Conservation (phyloP, 257 asterid genomes). For the Scutellaria galericulata region DNA sequence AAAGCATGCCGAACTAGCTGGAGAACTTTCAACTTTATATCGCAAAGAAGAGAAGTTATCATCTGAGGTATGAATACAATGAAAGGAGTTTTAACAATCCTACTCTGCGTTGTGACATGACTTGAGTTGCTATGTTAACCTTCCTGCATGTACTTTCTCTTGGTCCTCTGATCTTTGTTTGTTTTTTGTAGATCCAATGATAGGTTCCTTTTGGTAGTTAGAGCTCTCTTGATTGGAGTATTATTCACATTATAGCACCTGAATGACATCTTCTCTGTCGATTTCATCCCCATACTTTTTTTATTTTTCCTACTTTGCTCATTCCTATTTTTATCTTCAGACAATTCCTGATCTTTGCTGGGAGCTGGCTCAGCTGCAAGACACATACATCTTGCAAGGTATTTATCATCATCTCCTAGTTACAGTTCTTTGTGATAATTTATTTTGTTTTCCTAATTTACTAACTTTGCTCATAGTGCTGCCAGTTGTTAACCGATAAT, state of each 20-base stretch:
- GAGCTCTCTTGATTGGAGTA: slow-evolving; percentile 14
- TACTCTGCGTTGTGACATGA: slow-evolving; percentile 19
- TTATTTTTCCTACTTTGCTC: slow-evolving; percentile 31
- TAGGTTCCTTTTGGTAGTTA: slow-evolving; percentile 5
- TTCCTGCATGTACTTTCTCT: slow-evolving; percentile 10
- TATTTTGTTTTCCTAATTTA: slow-evolving; percentile 10
- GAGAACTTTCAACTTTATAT: slow-evolving; percentile 83
- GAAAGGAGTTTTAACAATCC: slow-evolving; percentile 22
- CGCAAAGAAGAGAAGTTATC: slow-evolving; percentile 88
- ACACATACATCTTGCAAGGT: slow-evolving; percentile 97
- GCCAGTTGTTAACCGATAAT: slow-evolving; percentile 27
- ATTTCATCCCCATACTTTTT: slow-evolving; percentile 18
- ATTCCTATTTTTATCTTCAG: slow-evolving; percentile 51
- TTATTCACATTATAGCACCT: slow-evolving; percentile 1
- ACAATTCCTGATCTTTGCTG: slow-evolving; percentile 95
- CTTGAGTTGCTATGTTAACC: slow-evolving; percentile 7
- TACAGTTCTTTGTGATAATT: slow-evolving; percentile 24
- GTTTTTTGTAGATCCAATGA: background rate
- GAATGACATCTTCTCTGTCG: slow-evolving; percentile 24
- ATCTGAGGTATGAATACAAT: slow-evolving; percentile 74
- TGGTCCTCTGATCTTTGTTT: background rate
- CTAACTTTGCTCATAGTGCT: slow-evolving; percentile 22
- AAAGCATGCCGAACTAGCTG: slow-evolving; percentile 92
- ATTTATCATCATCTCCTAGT: slow-evolving; percentile 35
- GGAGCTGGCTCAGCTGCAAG: slow-evolving; percentile 98